These are phyloP conservation scores for Penicillium sp. DNA, from an alignment of 2,329 filamentous ascomycete species.

Conservation along the genomic window DNA sequence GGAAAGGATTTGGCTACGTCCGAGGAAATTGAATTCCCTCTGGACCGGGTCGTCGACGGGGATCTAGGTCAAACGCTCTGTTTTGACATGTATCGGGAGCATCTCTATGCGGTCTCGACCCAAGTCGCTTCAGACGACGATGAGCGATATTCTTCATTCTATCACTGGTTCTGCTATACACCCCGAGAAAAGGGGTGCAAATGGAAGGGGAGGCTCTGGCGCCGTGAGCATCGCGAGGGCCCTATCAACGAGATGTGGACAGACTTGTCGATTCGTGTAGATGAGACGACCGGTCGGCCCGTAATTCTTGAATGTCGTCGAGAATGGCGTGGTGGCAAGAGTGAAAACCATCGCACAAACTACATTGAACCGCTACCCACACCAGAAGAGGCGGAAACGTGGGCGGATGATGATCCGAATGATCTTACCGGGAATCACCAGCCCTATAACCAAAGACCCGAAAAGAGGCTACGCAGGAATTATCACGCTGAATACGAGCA, in stretches of 20 bases:
- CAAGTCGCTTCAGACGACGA: slow-evolving; percentile 61
- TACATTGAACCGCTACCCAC: slow-evolving; percentile 53
- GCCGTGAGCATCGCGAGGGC: slow-evolving; percentile 66
- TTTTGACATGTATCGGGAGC: slow-evolving; percentile 65
- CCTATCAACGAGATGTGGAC: slow-evolving; percentile 74
- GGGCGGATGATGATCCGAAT: slow-evolving; percentile 3
- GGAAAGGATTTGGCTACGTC: slow-evolving; percentile 49
- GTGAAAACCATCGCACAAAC: slow-evolving; percentile 62
- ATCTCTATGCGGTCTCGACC: slow-evolving; percentile 70
- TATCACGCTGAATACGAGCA: slow-evolving; percentile 42
- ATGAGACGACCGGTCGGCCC: slow-evolving; percentile 58
- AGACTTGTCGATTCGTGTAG: slow-evolving; percentile 59
- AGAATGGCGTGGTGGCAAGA: slow-evolving; percentile 61
- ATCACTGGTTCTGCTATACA: slow-evolving; percentile 64
- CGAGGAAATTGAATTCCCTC: slow-evolving; percentile 35
- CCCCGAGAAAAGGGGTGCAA: slow-evolving; percentile 41
- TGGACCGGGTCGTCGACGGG: slow-evolving; percentile 15
- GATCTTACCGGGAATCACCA: slow-evolving; percentile 25
- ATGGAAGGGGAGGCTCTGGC: slow-evolving; percentile 57
- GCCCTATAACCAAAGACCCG: slow-evolving; percentile 36
- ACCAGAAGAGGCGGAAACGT: slow-evolving; percentile 22
- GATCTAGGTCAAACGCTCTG: slow-evolving; percentile 67
- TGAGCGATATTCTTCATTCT: slow-evolving; percentile 66
- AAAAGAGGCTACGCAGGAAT: slow-evolving; percentile 38
- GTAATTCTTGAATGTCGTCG: slow-evolving; percentile 66